Percentiles rank a stretch among this genome's conserved stretches.
phyloP scores from a whole-genome alignment of 441 rosid genomes.

The Gossypium schwendimanii region DNA sequence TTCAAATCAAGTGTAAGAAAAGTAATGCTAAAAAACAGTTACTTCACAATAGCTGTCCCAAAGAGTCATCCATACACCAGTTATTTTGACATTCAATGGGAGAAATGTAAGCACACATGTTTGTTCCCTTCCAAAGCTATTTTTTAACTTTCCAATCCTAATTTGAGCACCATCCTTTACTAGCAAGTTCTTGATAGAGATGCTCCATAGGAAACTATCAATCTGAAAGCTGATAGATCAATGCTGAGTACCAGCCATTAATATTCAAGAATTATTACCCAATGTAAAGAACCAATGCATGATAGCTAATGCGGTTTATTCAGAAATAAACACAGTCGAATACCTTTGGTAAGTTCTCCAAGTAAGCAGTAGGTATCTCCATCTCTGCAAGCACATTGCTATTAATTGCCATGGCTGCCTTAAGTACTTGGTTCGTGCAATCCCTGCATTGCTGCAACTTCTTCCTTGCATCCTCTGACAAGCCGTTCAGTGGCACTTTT shows the following conservation, averaged over 20 bases:
- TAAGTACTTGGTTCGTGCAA: conserved; percentile 82
- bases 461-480: conserved; percentile 74
- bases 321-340: background rate
- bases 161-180: background rate
- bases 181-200: background rate
- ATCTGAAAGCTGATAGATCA: background rate
- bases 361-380: conserved; percentile 81
- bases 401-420: conserved; percentile 97
- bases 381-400: conserved; percentile 77
- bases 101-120: background rate
- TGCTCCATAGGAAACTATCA: background rate
- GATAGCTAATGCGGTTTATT: background rate
- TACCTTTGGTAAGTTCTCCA: conserved; percentile 90
- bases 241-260: background rate
- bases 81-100: background rate
- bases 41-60: background rate
- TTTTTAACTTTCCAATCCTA: conserved; percentile 2
- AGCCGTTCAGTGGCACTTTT: conserved; percentile 64
- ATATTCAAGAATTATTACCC: background rate
- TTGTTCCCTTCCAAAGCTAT: conserved; percentile 1
- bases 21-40: background rate
- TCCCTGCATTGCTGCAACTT: conserved; percentile 79
- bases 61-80: background rate
- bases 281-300: background rate
- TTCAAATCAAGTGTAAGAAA: background rate